phyloP scores from a whole-genome alignment of 805 yeast genomes.

The Zygotorulaspora chibaensis region DNA sequence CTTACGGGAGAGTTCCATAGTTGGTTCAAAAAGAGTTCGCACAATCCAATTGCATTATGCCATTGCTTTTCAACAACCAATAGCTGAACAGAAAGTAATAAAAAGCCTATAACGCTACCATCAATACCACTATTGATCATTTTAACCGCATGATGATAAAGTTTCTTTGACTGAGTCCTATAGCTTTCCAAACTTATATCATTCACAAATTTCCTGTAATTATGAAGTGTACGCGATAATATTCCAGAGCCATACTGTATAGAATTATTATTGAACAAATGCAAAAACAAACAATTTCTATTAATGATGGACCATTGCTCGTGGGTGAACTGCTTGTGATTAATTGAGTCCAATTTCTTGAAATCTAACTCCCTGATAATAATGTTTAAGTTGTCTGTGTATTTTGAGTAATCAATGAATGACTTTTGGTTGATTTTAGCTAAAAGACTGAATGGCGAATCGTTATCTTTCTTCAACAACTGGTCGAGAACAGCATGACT shows the following conservation, averaged over 20 bases:
- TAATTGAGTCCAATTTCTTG: constrained; percentile 21
- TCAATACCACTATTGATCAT: constrained; percentile 21
- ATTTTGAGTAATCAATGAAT: constrained; percentile 30
- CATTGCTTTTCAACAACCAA: constrained; percentile 26
- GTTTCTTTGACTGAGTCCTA: constrained; percentile 29
- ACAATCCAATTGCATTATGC: constrained; percentile 30
- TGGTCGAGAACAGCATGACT: constrained; percentile 38
- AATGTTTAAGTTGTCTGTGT: constrained; percentile 29
- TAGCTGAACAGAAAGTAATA: constrained; percentile 28
- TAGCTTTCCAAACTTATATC: constrained; percentile 28
- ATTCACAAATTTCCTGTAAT: constrained; percentile 23
- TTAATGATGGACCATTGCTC: constrained; percentile 27
- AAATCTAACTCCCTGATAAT: constrained; percentile 34
- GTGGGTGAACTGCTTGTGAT: constrained; percentile 21
- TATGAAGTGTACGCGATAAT: constrained; percentile 23
- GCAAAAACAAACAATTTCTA: constrained; percentile 22
- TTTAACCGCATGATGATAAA: constrained; percentile 22
- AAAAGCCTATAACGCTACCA: constrained; percentile 22
- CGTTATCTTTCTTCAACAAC: constrained; percentile 25
- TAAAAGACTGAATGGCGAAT: constrained; percentile 30
- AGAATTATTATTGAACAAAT: constrained; percentile 26
- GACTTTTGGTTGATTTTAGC: constrained; percentile 33
- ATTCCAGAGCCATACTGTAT: constrained; percentile 17
- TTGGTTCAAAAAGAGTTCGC: constrained; percentile 23
- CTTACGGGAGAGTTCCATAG: constrained; percentile 4